phyloP scores from a whole-genome alignment of 805 yeast species.

The Wickerhamiella vanderwaltii region DNA sequence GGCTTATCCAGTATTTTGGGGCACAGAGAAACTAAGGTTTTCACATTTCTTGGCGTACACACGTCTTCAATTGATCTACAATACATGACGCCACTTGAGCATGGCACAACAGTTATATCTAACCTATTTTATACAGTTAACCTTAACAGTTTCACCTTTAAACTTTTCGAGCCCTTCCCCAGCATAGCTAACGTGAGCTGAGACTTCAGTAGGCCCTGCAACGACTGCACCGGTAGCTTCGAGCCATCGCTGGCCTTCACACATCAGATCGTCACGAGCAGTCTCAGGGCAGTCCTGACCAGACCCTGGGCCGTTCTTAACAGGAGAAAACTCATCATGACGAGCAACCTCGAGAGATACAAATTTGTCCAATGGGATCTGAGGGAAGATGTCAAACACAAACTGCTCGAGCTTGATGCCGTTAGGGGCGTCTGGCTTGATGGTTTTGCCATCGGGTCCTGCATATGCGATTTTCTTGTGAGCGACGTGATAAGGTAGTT shows the following conservation, averaged over 20 bases:
- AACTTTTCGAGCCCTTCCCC: slow-evolving; percentile 57
- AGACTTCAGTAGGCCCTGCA: slow-evolving; percentile 50
- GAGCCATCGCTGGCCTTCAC: slow-evolving; percentile 66
- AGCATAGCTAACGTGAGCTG: slow-evolving; percentile 58
- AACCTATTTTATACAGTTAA: no score
- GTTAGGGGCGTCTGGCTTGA: slow-evolving; percentile 64
- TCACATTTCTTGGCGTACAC: no score
- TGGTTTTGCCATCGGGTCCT: slow-evolving; percentile 35
- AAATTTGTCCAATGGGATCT: slow-evolving; percentile 54
- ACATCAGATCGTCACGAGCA: slow-evolving; percentile 51
- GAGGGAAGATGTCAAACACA: slow-evolving; percentile 89
- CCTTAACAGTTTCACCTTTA: slow-evolving; percentile 32
- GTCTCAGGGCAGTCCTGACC: slow-evolving; percentile 75
- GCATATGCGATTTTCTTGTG: slow-evolving; percentile 68
- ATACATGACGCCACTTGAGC: no score
- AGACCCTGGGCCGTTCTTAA: slow-evolving; percentile 83
- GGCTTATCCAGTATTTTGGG: no score
- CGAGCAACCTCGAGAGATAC: slow-evolving; percentile 91
- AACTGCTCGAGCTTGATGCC: slow-evolving; percentile 95
- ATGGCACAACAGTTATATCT: no score
- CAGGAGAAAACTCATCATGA: slow-evolving; percentile 76
- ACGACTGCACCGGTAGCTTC: slow-evolving; percentile 54
- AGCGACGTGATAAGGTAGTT: slow-evolving; percentile 90
- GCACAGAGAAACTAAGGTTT: no score
- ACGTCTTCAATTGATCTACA: no score